Evolutionary conservation across 192 early-diverging fungal genomes (phyloP), one percentile per base, ranked within the genome.

Genomic region (Coemansia sp.): DNA sequence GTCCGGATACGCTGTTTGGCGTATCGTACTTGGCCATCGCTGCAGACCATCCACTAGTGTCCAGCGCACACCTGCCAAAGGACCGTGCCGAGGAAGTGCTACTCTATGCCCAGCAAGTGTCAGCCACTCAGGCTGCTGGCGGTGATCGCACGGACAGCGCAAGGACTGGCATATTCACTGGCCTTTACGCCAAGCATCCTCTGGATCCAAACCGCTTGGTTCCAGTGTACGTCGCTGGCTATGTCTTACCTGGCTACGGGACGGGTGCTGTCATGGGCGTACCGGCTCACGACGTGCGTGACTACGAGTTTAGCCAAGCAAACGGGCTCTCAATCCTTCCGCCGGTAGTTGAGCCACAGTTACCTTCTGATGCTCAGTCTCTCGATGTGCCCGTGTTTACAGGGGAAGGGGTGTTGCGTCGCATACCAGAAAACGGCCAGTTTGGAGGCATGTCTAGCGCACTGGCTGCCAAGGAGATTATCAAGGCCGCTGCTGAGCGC

Each of bases 181-280:
- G 91, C 13, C 74, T 91, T 7, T 88, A 84, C 52, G 92, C 85
- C 11, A 63, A 53, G 19, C 87, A 92, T 59, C 92, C 92, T 4
- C 63, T 93, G 17, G 88, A 86, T 10, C 9, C 66, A 1, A 70
- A 61, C 0, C 78, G 71, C 55, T 55, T 66, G 16, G 71, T 94
- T 42, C 92, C 92, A 1, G 80, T 94, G 17, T 94, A 90, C 61
- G 81, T 90, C 6, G 87, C 90, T 13, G 86, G 86, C 44, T 94
- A 94, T 72, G 92, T 94, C 1, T 64, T 92, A 1, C 86, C 88
- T 0, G 86, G 89, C 43, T 94, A 94, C 73, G 92, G 91, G 1
- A 91, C 91, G 0, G 92, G 92, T 16, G 91, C 92, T 3, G 89
- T 94, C 23, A 94, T 94, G 92, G 92, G 89, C n/a, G 92, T 94